Conservation (phyloP, 1,139 yeast genomes). For the Pichia sp. region DNA sequence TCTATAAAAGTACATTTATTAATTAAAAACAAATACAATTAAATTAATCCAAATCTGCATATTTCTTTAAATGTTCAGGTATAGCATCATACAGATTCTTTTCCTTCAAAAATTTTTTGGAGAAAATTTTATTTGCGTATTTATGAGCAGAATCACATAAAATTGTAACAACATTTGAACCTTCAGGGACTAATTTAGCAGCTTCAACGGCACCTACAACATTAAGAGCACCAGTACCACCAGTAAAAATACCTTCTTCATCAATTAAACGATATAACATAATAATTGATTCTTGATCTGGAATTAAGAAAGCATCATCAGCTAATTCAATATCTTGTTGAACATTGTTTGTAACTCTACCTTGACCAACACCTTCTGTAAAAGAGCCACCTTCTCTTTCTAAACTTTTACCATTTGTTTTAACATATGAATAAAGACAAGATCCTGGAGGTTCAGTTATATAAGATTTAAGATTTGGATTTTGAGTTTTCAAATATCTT, state of each 20-base stretch:
- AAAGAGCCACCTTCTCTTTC: constrained; percentile 73
- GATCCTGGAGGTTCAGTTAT: constrained; percentile 95
- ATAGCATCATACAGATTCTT: constrained; percentile 61
- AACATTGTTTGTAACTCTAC: constrained; percentile 80
- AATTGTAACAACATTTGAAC: constrained; percentile 75
- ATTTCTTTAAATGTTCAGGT: constrained; percentile 66
- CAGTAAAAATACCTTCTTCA: constrained; percentile 86
- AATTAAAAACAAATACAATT: neutral
- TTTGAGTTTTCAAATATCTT: constrained; percentile 56
- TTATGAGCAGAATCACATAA: constrained; percentile 87
- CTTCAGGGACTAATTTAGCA: constrained; percentile 57
- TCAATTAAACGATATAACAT: constrained; percentile 80
- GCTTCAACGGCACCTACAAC: constrained; percentile 64
- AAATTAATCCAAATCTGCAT: constrained; percentile 37
- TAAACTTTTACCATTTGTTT: constrained; percentile 32
- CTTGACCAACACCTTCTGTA: constrained; percentile 96
- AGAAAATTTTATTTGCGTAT: constrained; percentile 74
- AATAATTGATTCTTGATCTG: constrained; percentile 65
- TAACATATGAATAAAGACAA: constrained; percentile 71
- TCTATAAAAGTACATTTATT: no score
- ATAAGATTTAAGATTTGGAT: constrained; percentile 38
- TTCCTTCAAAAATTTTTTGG: constrained; percentile 65
- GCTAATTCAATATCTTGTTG: constrained; percentile 61
- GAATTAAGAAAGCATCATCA: constrained; percentile 68
- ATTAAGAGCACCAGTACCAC: constrained; percentile 75